phyloP scores from a whole-genome alignment of 1,284 basidiomycete genomes.

The Stygiomarasmius scandens region DNA sequence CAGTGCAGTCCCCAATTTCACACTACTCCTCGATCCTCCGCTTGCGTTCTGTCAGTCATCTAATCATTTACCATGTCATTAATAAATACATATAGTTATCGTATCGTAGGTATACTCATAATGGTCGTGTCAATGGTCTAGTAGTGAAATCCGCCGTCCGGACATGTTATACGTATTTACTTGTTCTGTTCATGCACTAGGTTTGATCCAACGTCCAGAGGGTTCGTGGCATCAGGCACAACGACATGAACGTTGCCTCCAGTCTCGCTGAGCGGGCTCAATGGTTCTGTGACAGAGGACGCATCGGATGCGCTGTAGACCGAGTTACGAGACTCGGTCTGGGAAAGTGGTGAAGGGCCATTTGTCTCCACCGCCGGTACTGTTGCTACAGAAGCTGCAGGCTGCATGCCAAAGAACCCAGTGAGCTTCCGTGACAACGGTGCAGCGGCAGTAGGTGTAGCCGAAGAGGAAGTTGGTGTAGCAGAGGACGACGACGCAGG shows the following conservation, averaged over 20 bases:
- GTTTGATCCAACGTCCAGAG: neutral
- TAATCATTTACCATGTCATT: neutral
- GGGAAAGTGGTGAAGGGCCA: constrained; percentile 20
- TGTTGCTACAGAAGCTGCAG: constrained; percentile 51
- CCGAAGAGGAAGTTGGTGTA: constrained; percentile 21
- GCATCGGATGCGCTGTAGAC: constrained; percentile 54
- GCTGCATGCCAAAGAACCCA: constrained; percentile 65
- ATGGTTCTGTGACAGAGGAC: constrained; percentile 57
- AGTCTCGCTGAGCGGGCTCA: constrained; percentile 52
- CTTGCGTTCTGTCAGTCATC: too few relatives aligned
- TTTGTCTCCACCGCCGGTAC: constrained; percentile 19
- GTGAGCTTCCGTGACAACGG: constrained; percentile 63
- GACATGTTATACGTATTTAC: too few relatives aligned
- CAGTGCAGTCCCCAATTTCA: neutral
- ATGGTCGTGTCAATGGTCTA: neutral
- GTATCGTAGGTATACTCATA: neutral
- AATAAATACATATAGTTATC: neutral
- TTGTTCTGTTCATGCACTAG: neutral
- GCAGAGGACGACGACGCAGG: constrained; percentile 24
- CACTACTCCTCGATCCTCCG: too few relatives aligned
- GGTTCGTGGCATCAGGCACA: constrained; percentile 30
- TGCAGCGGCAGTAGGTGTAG: constrained; percentile 30
- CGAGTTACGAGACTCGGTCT: constrained; percentile 41
- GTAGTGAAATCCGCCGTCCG: neutral
- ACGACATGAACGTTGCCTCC: constrained; percentile 37